Evolutionary conservation across 805 yeast species (phyloP).

Genomic region (Saccharomyces paradoxus): DNA sequence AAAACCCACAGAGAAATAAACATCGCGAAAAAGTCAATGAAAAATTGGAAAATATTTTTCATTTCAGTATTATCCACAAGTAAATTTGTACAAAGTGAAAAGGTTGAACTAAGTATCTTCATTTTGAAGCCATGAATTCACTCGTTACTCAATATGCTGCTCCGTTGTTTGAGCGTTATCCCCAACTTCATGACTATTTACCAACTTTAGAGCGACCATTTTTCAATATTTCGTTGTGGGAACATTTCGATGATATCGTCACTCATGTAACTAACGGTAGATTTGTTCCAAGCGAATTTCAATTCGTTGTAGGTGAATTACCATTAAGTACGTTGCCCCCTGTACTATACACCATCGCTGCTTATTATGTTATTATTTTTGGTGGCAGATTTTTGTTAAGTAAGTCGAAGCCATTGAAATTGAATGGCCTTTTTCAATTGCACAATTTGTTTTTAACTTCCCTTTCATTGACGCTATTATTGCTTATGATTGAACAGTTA

Average conservation of each 20-base stretch:
- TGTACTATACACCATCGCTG: conserved; percentile 48
- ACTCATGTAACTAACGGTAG: conserved; percentile 18
- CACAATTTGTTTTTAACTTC: conserved; percentile 74
- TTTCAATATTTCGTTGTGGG: conserved; percentile 30
- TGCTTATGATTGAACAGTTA: conserved; percentile 75
- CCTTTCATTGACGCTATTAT: conserved; percentile 55
- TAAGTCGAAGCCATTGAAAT: conserved; percentile 57
- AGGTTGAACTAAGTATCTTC: background rate
- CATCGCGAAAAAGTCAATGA: background rate
- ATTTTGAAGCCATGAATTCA: conserved; percentile 6
- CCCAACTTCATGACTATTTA: conserved; percentile 12
- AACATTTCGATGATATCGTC: conserved; percentile 20
- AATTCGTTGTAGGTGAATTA: conserved; percentile 56
- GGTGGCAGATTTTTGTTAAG: conserved; percentile 70
- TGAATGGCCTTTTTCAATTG: conserved; percentile 70
- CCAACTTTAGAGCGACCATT: conserved; percentile 31
- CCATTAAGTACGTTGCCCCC: conserved; percentile 59
- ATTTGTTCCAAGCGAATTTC: conserved; percentile 41
- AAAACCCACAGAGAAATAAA: background rate
- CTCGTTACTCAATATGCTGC: conserved; percentile 11
- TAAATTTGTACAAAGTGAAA: background rate
- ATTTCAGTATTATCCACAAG: background rate
- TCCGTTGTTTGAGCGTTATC: conserved; percentile 17
- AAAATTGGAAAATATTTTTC: background rate
- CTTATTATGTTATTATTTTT: conserved; percentile 75